Percentiles rank a stretch among this genome's conserved stretches.
Evolutionary conservation across 2,329 filamentous ascomycete genomes (phyloP).

Genomic region (Elsinoe ampelina): DNA sequence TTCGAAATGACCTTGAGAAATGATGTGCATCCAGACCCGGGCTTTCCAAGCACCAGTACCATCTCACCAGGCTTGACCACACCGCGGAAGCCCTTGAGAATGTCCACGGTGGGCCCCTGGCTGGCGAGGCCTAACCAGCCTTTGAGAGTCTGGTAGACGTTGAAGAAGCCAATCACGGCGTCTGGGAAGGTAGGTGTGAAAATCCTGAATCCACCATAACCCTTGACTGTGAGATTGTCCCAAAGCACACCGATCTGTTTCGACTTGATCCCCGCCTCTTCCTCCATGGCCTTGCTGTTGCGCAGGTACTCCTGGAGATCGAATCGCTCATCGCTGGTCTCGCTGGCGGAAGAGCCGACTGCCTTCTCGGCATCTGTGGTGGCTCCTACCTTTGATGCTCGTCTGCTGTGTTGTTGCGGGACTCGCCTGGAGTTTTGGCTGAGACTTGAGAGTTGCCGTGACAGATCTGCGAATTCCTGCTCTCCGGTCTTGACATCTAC

Average conservation of each 20-base stretch:
- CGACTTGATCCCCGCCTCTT: slow-evolving; percentile 66
- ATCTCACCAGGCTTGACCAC: slow-evolving; percentile 72
- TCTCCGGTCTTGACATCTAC: slow-evolving; percentile 60
- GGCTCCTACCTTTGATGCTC: slow-evolving; percentile 33
- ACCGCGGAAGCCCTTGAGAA: slow-evolving; percentile 61
- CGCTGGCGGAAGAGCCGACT: slow-evolving; percentile 32
- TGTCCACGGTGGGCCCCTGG: slow-evolving; percentile 41
- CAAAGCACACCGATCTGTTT: slow-evolving; percentile 74
- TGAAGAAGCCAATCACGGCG: slow-evolving; percentile 67
- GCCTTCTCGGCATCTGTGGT: slow-evolving; percentile 52
- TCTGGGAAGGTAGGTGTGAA: slow-evolving; percentile 68
- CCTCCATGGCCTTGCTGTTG: slow-evolving; percentile 61
- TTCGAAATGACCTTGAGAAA: slow-evolving; percentile 48
- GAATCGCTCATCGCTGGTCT: slow-evolving; percentile 48
- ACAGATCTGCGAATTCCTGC: slow-evolving; percentile 61
- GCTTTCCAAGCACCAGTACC: slow-evolving; percentile 71
- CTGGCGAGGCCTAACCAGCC: slow-evolving; percentile 21
- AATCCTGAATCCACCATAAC: slow-evolving; percentile 64
- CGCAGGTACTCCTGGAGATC: slow-evolving; percentile 67
- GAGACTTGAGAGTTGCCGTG: slow-evolving; percentile 34
- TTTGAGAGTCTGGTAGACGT: slow-evolving; percentile 57
- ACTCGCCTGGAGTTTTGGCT: slow-evolving; percentile 30
- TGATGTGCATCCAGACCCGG: slow-evolving; percentile 51
- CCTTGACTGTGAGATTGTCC: slow-evolving; percentile 67
- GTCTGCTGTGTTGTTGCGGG: slow-evolving; percentile 39